Evolutionary conservation across 176 grass and related monocot species (phyloP), one percentile per base, ranked within the genome.

Genomic region (Tillandsia fasciculata): DNA sequence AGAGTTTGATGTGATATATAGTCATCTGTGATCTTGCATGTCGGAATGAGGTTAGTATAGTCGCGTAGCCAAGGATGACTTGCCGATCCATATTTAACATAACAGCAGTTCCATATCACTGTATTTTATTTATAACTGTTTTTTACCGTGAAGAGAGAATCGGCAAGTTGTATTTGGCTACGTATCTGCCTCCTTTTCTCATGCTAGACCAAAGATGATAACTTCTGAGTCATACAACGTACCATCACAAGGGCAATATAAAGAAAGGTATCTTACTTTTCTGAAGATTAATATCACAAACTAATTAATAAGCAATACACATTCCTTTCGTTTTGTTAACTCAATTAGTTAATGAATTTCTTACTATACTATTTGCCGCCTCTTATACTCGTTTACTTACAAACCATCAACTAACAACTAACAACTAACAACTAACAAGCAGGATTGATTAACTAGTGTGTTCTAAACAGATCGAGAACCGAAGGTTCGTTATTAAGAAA

Each of bases 11-110:
- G 5, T 14, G 11, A 9, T 24, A n/a, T 24, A 6, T 9, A 49
- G 49, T 49, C 90, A 84, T 86, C 86, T 14, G 26, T 65, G 77
- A 71, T 67, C 74, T 86, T 79, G 83, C 83, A 93, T 89, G 90
- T 86, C 83, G 77, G 49, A 53, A 85, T 24, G 90, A 93, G 90
- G 86, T 76, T 80, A 67, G 51, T 54, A 65, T 18, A 59, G 67
- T 81, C 75, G 72, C 88, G 89, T 87, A 92, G 89, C 85, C 85
- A 92, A 92, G 85, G 89, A 92, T 92, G 89, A 92, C 89, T 92
- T 92, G 89, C 89, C 89, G 89, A 53, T 20, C 20, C 20, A 20
- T 61, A 17, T 12, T 13, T 18, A 76, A 11, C 8, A n/a, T 18
- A 76, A 11, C 8, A n/a, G 1, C 17, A 48, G 5, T 23, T 22